phyloP scores from a whole-genome alignment of 805 yeast genomes.

The Barnettozyma sp. region DNA sequence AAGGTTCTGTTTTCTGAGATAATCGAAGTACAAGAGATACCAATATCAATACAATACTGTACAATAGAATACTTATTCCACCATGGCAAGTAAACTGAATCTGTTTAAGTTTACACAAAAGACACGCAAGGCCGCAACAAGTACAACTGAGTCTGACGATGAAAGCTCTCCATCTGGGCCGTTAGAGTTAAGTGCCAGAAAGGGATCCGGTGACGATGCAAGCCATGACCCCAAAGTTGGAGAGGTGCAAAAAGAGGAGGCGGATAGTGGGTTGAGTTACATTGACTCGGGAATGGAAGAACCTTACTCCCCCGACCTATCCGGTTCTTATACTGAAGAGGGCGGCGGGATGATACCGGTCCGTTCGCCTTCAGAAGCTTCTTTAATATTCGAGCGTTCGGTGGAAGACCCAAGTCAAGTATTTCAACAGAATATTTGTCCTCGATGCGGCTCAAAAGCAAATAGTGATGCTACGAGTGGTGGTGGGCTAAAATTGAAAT shows the following conservation, averaged over 20 bases:
- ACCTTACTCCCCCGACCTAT: slow-evolving; percentile 8
- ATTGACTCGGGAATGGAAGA: slow-evolving; percentile 10
- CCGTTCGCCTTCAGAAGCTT: slow-evolving; percentile 8
- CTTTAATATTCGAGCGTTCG: slow-evolving; percentile 52
- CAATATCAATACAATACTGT: no score
- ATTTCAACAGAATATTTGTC: slow-evolving; percentile 21
- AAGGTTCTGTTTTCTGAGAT: no score
- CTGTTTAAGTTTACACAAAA: slow-evolving; percentile 12
- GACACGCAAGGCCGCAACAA: no score
- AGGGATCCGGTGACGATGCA: not conserved
- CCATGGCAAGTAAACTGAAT: slow-evolving; percentile 10
- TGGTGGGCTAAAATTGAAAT: no score
- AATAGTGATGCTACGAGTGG: slow-evolving; percentile 13
- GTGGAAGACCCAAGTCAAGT: slow-evolving; percentile 50
- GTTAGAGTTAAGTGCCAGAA: not conserved
- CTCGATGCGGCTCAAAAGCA: slow-evolving; percentile 23
- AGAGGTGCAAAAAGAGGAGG: slow-evolving; percentile 4
- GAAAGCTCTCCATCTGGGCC: no score
- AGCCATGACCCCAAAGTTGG: slow-evolving; percentile 3
- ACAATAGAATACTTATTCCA: no score
- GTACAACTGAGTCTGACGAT: no score
- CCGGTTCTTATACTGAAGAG: slow-evolving; percentile 3
- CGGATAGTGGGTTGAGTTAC: slow-evolving; percentile 5
- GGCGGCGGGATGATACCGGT: not conserved
- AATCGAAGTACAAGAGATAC: no score